A percentile compares a stretch with the other conserved stretches of the same genome.
Conservation (phyloP, 495 filamentous ascomycete genomes). For the Aspergillus ellipticus region DNA sequence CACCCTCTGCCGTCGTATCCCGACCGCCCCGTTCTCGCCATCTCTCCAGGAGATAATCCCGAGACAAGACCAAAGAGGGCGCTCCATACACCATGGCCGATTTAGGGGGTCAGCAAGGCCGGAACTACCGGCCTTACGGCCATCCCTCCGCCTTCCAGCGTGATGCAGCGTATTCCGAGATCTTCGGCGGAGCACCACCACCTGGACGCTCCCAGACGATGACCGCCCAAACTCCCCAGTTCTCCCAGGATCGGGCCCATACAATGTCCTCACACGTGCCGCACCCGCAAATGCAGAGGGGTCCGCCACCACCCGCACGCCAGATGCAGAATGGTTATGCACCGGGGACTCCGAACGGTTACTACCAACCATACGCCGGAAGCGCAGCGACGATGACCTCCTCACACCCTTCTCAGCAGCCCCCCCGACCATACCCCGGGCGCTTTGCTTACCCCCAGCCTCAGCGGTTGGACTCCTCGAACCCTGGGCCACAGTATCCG, state of each 20-base stretch:
- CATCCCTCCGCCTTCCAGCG: conserved; percentile 70
- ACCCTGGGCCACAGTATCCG: conserved; percentile 53
- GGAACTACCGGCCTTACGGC: conserved; percentile 66
- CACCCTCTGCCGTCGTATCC: background rate
- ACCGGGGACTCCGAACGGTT: conserved; percentile 35
- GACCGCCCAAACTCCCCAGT: conserved; percentile 63
- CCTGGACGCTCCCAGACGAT: conserved; percentile 86
- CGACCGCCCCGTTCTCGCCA: conserved; percentile 3
- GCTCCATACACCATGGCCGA: conserved; percentile 64
- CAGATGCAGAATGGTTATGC: conserved; percentile 53
- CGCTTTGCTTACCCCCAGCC: conserved; percentile 62
- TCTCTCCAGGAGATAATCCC: background rate
- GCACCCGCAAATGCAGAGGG: conserved; percentile 46
- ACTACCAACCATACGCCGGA: conserved; percentile 45
- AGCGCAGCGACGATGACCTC: conserved; percentile 52
- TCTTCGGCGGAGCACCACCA: conserved; percentile 85
- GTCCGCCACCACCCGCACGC: conserved; percentile 56
- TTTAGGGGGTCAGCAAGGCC: conserved; percentile 69
- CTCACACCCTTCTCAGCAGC: conserved; percentile 56
- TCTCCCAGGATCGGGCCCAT: conserved; percentile 66
- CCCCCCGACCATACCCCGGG: conserved; percentile 59
- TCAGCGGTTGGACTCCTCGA: conserved; percentile 65
- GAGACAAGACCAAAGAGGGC: conserved; percentile 6
- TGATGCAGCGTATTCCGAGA: conserved; percentile 93
- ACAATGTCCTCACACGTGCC: conserved; percentile 73